Evolutionary conservation across 2,329 filamentous ascomycete species (phyloP).

Genomic region (Aspergillus ruber): DNA sequence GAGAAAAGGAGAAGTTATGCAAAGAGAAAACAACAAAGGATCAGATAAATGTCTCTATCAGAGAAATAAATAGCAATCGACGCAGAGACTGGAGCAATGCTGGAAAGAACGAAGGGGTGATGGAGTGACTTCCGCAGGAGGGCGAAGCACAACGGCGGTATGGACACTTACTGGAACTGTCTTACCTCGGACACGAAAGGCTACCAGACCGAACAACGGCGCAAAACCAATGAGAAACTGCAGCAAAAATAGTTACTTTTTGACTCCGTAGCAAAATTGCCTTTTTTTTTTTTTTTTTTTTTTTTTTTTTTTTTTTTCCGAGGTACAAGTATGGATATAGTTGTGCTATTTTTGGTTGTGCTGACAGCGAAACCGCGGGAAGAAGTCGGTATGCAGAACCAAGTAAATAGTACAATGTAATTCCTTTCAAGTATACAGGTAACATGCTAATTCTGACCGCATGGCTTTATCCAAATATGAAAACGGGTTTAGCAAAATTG

Average conservation of each 20-base stretch:
- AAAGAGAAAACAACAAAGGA: neutral
- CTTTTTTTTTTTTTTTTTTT: too few species aligned
- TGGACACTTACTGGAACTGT: neutral
- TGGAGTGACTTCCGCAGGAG: neutral
- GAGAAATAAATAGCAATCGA: neutral
- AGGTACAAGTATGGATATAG: too few species aligned
- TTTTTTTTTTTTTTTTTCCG: too few species aligned
- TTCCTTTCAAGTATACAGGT: slow-evolving; percentile 13
- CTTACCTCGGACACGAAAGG: neutral
- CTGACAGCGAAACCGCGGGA: too few species aligned
- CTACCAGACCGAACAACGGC: neutral
- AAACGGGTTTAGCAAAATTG: neutral
- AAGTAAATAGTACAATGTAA: slow-evolving; percentile 7
- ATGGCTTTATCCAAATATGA: slow-evolving; percentile 3
- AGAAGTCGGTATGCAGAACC: slow-evolving; percentile 1
- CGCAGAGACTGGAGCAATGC: neutral
- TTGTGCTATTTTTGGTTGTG: too few species aligned
- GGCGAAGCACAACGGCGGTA: neutral
- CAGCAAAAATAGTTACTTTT: neutral
- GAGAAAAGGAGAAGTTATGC: neutral
- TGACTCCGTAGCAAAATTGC: neutral
- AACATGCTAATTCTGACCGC: slow-evolving; percentile 10
- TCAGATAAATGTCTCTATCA: neutral
- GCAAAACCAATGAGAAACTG: neutral
- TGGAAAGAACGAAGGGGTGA: neutral